A percentile compares a stretch with the other conserved stretches of the same genome.
These are phyloP conservation scores for Mycena filopes DNA, from an alignment of 768 basidiomycete species.

Conservation along the genomic window DNA sequence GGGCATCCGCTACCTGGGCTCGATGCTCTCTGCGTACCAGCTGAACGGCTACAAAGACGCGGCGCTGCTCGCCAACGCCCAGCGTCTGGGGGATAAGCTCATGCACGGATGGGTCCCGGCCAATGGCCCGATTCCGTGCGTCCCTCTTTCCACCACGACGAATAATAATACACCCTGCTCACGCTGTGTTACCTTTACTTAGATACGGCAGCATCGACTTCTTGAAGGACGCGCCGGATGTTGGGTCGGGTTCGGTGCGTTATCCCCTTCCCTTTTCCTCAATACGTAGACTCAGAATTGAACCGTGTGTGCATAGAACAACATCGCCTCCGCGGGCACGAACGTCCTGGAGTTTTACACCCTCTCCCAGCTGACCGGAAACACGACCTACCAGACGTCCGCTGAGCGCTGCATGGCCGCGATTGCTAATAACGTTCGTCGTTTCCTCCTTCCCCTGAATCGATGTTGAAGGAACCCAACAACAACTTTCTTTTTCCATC, in stretches of 20 bases:
- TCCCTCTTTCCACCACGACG: too few species aligned
- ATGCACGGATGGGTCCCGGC: conserved; percentile 22
- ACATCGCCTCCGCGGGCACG: conserved; percentile 24
- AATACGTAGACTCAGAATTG: conserved; percentile 3
- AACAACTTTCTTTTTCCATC: neutral
- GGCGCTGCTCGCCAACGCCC: conserved; percentile 22
- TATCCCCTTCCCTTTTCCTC: neutral
- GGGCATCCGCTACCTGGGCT: conserved; percentile 76
- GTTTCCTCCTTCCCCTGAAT: neutral
- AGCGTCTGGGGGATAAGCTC: conserved; percentile 24
- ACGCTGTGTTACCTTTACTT: neutral
- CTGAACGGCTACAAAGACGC: conserved; percentile 41
- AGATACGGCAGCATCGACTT: conserved; percentile 27
- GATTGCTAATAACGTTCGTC: conserved; percentile 24
- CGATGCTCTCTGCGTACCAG: conserved; percentile 72
- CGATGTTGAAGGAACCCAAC: too few species aligned
- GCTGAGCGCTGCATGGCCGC: conserved; percentile 21
- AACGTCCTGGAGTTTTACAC: conserved; percentile 24
- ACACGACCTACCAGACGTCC: conserved; percentile 23
- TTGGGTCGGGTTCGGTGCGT: conserved; percentile 17
- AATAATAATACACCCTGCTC: too few species aligned
- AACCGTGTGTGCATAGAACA: conserved; percentile 8
- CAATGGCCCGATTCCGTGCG: conserved; percentile 25
- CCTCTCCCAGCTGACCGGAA: conserved; percentile 21
- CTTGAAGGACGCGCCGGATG: conserved; percentile 1